phyloP scores from a whole-genome alignment of 164 flowering plant genomes.

The Houttuynia cordata region DNA sequence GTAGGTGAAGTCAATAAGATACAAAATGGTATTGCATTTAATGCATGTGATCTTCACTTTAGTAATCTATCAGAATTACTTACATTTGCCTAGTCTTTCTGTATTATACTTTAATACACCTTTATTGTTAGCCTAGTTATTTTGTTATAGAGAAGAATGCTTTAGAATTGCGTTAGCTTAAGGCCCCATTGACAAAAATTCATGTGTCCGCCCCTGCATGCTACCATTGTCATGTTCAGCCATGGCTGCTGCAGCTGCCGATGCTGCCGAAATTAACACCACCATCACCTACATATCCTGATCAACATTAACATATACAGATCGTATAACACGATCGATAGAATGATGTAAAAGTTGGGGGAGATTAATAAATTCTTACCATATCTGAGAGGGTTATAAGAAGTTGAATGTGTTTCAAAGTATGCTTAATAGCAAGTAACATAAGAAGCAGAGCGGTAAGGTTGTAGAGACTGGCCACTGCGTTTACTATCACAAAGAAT shows the following conservation, averaged over 20 bases:
- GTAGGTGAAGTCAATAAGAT: too few species aligned
- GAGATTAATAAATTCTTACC: constrained; percentile 25
- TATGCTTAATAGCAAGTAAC: constrained; percentile 23
- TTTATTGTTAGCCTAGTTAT: too few species aligned
- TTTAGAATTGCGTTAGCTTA: too few species aligned
- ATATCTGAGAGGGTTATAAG: constrained; percentile 41
- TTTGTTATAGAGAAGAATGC: too few species aligned
- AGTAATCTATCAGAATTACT: too few species aligned
- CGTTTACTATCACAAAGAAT: constrained; percentile 68
- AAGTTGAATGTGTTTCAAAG: constrained; percentile 31
- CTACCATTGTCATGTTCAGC: constrained; percentile 63
- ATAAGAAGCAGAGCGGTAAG: constrained; percentile 30
- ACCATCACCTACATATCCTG: constrained; percentile 35
- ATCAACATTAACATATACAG: not conserved
- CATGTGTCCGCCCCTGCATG: too few species aligned
- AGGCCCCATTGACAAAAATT: too few species aligned
- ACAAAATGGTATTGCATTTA: too few species aligned
- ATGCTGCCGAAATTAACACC: constrained; percentile 36
- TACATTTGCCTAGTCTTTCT: too few species aligned
- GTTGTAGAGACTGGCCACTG: constrained; percentile 43
- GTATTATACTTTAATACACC: too few species aligned
- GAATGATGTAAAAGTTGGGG: not conserved
- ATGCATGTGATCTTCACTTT: too few species aligned
- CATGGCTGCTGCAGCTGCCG: constrained; percentile 57
- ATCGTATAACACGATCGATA: not conserved